Conservation (phyloP, 441 rosid genomes). For the Macaranga tanarius region DNA sequence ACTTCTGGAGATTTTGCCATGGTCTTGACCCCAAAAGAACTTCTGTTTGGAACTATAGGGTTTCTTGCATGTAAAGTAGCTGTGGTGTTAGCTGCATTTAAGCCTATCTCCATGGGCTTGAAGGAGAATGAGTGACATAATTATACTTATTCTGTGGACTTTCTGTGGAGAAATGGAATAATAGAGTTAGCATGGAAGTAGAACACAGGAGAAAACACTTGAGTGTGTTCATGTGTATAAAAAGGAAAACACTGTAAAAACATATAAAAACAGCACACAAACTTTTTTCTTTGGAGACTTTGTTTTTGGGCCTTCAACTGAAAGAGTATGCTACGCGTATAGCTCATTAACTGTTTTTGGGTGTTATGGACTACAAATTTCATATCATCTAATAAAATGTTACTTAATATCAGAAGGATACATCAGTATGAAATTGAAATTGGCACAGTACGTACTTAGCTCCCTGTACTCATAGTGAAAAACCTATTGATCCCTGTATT, state of each 20-base stretch:
- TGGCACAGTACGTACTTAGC: no score
- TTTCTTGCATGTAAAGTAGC: constrained; percentile 84
- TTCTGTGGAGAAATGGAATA: neutral
- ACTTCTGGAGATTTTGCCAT: constrained; percentile 32
- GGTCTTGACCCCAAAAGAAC: constrained; percentile 53
- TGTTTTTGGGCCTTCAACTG: no score
- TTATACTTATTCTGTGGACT: neutral
- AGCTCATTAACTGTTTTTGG: no score
- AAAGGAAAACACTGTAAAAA: neutral
- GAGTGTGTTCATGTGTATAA: neutral
- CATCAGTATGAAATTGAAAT: no score
- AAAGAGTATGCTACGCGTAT: no score
- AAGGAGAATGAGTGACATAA: constrained; percentile 33
- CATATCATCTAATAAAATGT: no score
- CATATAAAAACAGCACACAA: neutral
- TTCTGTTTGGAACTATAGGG: constrained; percentile 68
- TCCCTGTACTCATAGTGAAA: no score
- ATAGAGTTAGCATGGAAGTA: neutral
- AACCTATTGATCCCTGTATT: no score
- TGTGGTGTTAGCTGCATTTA: constrained; percentile 75
- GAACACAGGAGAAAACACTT: neutral
- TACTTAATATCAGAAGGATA: no score
- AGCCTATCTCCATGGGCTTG: constrained; percentile 39
- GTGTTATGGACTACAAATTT: no score
- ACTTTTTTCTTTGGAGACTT: no score